Base-by-base conservation (phyloP, 2,329 filamentous ascomycete genomes). In the Colletotrichum gloeosporioides region DNA sequence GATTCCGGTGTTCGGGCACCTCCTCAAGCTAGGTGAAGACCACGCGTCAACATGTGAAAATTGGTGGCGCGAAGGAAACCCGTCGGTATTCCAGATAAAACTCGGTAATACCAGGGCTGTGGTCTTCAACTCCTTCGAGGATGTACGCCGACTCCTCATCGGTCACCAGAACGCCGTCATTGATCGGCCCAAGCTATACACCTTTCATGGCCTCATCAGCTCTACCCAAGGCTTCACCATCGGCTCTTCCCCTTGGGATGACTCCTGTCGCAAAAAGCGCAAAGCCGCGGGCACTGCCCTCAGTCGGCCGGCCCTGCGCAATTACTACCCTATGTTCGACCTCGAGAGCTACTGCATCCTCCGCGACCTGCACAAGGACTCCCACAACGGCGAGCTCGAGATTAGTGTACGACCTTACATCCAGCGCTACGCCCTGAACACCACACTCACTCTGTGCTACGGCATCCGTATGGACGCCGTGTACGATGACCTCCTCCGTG, bases 391-490 rank as follows among this genome's bases (percentile, higher is more conserved):
- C n/a, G 44, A 53, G 44, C n/a, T 53, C 4, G 44, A 53, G 44
- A 53, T 53, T 10, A 53, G n/a, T 8, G 6, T 53, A 1, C 44
- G 44, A 2, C 44, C 44, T 0, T 53, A 53, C 44, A 53, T 22
- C 6, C 44, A 53, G 44, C 44, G 44, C 44, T 95, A 93, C 77
- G 94, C 94, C 0, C 89, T 96, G 29, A 96, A 95, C 80, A 95
- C 94, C 0, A 94, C 92, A 8, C 85, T 96, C 78, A 96, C 94
- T 0, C 88, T 97, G 62, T 96, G 95, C 83, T 96, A 96, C 82
- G 95, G 95, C 7, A 92, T 93, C 79, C 91, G 95, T 44, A 95
- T 96, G 73, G 89, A 93, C 71, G 94, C 93, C 0, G 90, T 94
- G 62, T 88, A 95, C 74, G 90, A 93, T 77, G 86, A 90, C 53